Conservation (phyloP, 2,329 filamentous ascomycete genomes). For the Calonectria leucothoes region DNA sequence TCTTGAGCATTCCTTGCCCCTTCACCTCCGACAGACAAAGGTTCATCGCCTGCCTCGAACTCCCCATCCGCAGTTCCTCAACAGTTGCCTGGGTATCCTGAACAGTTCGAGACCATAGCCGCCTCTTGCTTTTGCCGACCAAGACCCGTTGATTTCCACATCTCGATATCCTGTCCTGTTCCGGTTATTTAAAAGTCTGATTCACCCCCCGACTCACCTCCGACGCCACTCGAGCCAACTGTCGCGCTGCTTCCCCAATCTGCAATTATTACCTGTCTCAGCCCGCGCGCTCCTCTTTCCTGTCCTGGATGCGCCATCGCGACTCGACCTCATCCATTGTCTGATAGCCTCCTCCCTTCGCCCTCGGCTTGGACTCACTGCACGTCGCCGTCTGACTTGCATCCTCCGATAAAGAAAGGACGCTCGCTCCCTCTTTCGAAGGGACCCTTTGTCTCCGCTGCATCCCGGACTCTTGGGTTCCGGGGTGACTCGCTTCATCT, state of each 20-base stretch:
- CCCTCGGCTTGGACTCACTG: not conserved
- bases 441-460: not conserved
- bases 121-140: not conserved
- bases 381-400: constrained; percentile 7
- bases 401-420: constrained; percentile 3
- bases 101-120: not conserved
- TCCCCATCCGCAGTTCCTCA: constrained; percentile 1
- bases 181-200: constrained; percentile 2
- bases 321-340: constrained; percentile 7
- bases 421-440: not conserved
- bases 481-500: constrained; percentile 8
- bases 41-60: constrained; percentile 15
- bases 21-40: constrained; percentile 6
- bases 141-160: not conserved
- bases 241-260: constrained; percentile 1
- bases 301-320: not conserved
- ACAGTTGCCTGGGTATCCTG: not conserved
- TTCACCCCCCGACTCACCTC: not conserved
- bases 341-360: not conserved
- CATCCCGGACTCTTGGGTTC: not conserved
- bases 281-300: not conserved
- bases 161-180: constrained; percentile 1
- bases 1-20: constrained; percentile 16
- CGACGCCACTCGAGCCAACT: not conserved
- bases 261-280: constrained; percentile 20